phyloP scores from a whole-genome alignment of 129 eudicot species.

The sunflower (Helianthus annuus) region DNA sequence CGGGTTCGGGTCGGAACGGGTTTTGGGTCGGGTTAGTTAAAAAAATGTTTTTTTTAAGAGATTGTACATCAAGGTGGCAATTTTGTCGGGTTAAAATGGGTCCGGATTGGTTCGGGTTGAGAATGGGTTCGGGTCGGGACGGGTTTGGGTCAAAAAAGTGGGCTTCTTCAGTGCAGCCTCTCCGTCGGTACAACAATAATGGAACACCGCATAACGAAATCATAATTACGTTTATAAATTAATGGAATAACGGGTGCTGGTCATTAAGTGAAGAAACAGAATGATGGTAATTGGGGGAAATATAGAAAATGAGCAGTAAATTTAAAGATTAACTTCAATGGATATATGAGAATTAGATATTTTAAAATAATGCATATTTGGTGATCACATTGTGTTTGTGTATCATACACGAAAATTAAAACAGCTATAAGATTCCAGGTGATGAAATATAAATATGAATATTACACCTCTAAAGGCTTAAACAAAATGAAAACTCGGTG shows the following conservation, averaged over 20 bases:
- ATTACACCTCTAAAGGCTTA: not conserved
- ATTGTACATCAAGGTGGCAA: too few relatives aligned
- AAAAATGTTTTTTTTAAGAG: too few relatives aligned
- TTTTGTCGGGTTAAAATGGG: too few relatives aligned
- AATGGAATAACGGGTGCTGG: not conserved
- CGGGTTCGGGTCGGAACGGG: too few relatives aligned
- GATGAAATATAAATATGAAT: not conserved
- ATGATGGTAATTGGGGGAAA: not conserved
- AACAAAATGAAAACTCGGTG: not conserved
- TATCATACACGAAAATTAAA: too few relatives aligned
- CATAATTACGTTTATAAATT: slow-evolving; percentile 2
- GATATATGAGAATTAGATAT: not conserved
- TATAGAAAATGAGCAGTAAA: not conserved
- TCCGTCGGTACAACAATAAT: too few relatives aligned
- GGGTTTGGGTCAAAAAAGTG: too few relatives aligned
- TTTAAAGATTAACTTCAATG: not conserved
- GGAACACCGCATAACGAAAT: not conserved
- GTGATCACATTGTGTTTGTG: not conserved
- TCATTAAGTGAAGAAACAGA: slow-evolving; percentile 6
- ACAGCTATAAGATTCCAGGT: not conserved
- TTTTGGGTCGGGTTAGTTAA: too few relatives aligned
- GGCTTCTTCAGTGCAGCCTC: too few relatives aligned
- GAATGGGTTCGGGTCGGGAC: too few relatives aligned
- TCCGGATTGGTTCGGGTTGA: too few relatives aligned
- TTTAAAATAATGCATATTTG: slow-evolving; percentile 4